Conservation (phyloP, 768 basidiomycete genomes). For the Pholiota conissans region DNA sequence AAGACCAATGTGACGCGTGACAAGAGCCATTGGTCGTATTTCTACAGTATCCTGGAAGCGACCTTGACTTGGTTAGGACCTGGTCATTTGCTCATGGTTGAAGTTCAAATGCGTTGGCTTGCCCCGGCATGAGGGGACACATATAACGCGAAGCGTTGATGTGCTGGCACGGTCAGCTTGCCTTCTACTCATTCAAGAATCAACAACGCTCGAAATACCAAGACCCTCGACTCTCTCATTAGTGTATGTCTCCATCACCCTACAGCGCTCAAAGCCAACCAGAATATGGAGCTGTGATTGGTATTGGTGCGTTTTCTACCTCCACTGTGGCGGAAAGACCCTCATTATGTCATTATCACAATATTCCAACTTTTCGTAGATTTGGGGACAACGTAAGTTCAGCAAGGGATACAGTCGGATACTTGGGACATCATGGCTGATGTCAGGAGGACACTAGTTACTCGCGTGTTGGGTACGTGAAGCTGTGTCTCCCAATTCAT, state of each 20-base stretch:
- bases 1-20: no score
- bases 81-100: no score
- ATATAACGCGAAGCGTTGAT: not conserved
- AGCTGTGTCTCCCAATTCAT: not conserved
- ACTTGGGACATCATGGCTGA: no score
- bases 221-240: no score
- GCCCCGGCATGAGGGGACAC: no score
- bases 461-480: slow-evolving; percentile 56
- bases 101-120: no score
- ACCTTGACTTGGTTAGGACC: no score
- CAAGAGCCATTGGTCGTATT: no score
- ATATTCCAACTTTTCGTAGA: slow-evolving; percentile 38
- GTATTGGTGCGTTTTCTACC: slow-evolving; percentile 55
- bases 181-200: not conserved
- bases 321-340: not conserved
- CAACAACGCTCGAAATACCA: no score
- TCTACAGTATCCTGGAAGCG: no score
- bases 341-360: no score
- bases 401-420: no score
- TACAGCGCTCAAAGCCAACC: slow-evolving; percentile 31
- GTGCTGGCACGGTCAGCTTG: not conserved
- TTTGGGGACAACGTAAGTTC: slow-evolving; percentile 73
- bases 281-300: slow-evolving; percentile 82
- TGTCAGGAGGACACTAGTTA: slow-evolving; percentile 43
- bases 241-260: slow-evolving; percentile 4